Base-by-base conservation (phyloP, 2,329 filamentous ascomycete species). In the Chaetothyriales sp. region DNA sequence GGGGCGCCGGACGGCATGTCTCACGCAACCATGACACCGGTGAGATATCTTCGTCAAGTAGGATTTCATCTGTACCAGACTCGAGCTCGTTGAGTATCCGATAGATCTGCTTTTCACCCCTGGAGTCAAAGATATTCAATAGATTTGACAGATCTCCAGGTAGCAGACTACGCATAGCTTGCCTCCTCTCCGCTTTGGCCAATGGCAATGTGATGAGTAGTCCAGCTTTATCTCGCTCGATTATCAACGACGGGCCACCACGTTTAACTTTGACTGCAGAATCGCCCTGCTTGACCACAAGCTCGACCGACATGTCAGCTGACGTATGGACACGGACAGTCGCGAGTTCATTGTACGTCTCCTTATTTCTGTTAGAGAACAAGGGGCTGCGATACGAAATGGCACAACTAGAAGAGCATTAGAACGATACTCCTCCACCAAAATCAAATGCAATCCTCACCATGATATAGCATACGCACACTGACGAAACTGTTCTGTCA, bases 391-490 rank as follows among this genome's bases (percentile, higher is more conserved):
- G 49, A 43, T 55, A 51, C 37, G 51, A 46, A 19, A 56, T 51
- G 28, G 54, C 54, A 29, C 54, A 56, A 49, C 52, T 56, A 44
- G 13, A 45, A 43, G n/a, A 44, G 6, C 52, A 49, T 28, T 37
- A 49, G 47, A 28, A 44, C 22, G 3, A 25, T 25, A 3, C 22
- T 25, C 22, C 22, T 25, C 22, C 22, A 25, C 22, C 22, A 25
- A 25, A 25, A 25, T 25, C 22, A 19, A 19, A 44, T 22, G 18
- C 19, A 9, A 13, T 44, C 46, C 48, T 52, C 49, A 56, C 54
- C 54, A 56, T 51, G 54, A 56, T 28, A 56, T 46, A 44, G 54
- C 37, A 49, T 56, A 56, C 6, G 54, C 54, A 45, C 51, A 54
- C 33, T 51, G 4, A 4, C n/a, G 48, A 28, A 56, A 49, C 45